These are phyloP conservation scores for Gaultheria prostrata DNA, from an alignment of 148 eudicot genomes.

Conservation along the genomic window DNA sequence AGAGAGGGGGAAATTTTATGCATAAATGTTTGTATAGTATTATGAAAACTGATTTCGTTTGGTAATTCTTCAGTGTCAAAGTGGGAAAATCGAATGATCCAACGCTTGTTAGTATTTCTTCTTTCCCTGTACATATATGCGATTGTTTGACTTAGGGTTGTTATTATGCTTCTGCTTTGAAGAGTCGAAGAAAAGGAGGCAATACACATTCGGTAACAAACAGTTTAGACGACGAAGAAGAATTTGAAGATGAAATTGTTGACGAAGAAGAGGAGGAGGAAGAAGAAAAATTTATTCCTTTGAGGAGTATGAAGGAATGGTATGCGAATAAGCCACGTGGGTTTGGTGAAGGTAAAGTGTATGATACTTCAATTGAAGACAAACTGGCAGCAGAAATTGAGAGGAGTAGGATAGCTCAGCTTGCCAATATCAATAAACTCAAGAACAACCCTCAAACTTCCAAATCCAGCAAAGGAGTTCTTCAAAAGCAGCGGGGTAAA, in stretches of 20 bases:
- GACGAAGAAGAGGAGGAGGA: conserved; percentile 32
- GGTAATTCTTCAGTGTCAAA: too few species aligned
- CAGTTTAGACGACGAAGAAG: conserved; percentile 21
- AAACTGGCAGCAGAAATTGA: conserved; percentile 71
- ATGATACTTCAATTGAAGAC: conserved; percentile 85
- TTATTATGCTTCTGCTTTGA: conserved; percentile 38
- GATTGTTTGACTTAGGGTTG: too few species aligned
- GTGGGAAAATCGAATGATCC: too few species aligned
- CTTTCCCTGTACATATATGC: too few species aligned
- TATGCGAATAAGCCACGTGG: conserved; percentile 65
- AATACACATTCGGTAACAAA: conserved; percentile 23
- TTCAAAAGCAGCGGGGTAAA: conserved; percentile 28
- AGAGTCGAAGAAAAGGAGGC: conserved; percentile 29
- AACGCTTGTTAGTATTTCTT: too few species aligned
- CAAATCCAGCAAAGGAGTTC: conserved; percentile 31
- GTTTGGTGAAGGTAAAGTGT: conserved; percentile 84
- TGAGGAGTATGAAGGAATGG: conserved; percentile 55
- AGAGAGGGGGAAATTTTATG: conserved; percentile 45
- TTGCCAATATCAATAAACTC: conserved; percentile 65
- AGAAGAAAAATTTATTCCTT: conserved; percentile 44
- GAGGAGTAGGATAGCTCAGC: conserved; percentile 66
- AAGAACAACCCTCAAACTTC: conserved; percentile 37
- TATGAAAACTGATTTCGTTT: too few species aligned
- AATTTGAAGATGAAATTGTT: conserved; percentile 10
- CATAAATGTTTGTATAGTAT: too few species aligned